Evolutionary conservation across 768 basidiomycete genomes (phyloP), one percentile per base, ranked within the genome.

Genomic region (Boletus rubroflammeus): DNA sequence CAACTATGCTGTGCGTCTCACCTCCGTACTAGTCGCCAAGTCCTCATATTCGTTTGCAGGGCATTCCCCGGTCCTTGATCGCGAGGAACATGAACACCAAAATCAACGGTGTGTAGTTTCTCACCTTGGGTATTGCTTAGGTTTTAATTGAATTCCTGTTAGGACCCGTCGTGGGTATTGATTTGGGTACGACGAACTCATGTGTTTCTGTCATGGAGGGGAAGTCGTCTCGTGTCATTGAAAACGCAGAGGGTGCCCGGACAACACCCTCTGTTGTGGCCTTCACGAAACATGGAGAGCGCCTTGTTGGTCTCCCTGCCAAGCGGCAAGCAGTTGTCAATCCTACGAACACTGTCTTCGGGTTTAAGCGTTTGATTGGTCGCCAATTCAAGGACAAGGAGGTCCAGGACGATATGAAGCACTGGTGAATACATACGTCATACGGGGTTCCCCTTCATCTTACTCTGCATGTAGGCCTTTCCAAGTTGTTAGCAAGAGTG

Each of bases 191-290:
- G 36, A 93, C 91, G 29, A 91, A 92, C 73, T 93, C 91, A 46
- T 93, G 90, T 72, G 92, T 94, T 54, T 85, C 89, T 46, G 81
- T 97, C 57, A 97, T 96, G 92, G 95, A 98, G 77, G 95, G 93
- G 62, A 86, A 96, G 77, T 88, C 86, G 34, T 83, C 95, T 47
- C 88, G 91, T 61, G 96, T 98, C 59, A 88, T 99, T 62, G 97
- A 98, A 76, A 98, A 98, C 78, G 78, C 95, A 6, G 96, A 98
- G 78, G 96, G 97, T 78, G 90, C 90, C 53, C 86, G 97, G 62
- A 98, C 97, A 58, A 99, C 97, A 15, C 97, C 97, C 3, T 99
- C 97, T 36, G 93, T 98, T 52, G 93, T 98, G 61, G 96, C 96
- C 36, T 99, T 99, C 81, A 93, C 97, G 51, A 97, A 98, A 73